phyloP scores from a whole-genome alignment of 805 yeast genomes.

The Lipomyces spencermartinsiae region DNA sequence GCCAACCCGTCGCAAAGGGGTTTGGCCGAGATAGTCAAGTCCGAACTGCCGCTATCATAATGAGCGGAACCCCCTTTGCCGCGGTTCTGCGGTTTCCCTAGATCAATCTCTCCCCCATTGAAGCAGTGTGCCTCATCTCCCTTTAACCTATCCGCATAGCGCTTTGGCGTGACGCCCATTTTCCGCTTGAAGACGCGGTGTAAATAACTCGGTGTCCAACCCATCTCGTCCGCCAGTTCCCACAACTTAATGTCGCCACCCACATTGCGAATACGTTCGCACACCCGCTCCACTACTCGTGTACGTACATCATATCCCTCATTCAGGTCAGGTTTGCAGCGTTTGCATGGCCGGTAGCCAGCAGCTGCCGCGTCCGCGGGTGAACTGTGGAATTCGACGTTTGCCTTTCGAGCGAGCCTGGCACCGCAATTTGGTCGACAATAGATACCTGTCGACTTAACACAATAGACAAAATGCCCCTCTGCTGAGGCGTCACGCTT shows the following conservation, averaged over 20 bases:
- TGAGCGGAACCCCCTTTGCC: too few species aligned
- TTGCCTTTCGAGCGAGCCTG: slow-evolving; percentile 19
- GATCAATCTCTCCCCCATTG: too few species aligned
- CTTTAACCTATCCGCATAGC: not conserved
- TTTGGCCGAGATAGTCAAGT: too few species aligned
- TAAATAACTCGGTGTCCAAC: slow-evolving; percentile 89
- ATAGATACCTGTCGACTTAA: slow-evolving; percentile 14
- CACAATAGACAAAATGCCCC: slow-evolving; percentile 48
- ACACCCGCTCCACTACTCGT: slow-evolving; percentile 1
- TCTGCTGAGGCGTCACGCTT: too few species aligned
- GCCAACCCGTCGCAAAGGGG: too few species aligned
- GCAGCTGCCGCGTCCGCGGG: slow-evolving; percentile 2
- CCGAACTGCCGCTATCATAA: too few species aligned
- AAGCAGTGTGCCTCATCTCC: too few species aligned
- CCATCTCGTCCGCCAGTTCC: slow-evolving; percentile 83
- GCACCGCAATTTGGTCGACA: slow-evolving; percentile 20
- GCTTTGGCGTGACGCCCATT: slow-evolving; percentile 3
- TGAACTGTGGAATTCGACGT: slow-evolving; percentile 7
- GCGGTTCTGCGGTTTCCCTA: too few species aligned
- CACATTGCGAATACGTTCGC: too few species aligned
- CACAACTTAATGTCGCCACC: slow-evolving; percentile 55
- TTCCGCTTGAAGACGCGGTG: slow-evolving; percentile 71
- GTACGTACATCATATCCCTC: slow-evolving; percentile 32
- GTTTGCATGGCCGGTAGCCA: slow-evolving; percentile 23
- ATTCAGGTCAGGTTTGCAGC: slow-evolving; percentile 39